Evolutionary conservation across 202 grass and related monocot species (phyloP).

Genomic region (Eragrostis tef): DNA sequence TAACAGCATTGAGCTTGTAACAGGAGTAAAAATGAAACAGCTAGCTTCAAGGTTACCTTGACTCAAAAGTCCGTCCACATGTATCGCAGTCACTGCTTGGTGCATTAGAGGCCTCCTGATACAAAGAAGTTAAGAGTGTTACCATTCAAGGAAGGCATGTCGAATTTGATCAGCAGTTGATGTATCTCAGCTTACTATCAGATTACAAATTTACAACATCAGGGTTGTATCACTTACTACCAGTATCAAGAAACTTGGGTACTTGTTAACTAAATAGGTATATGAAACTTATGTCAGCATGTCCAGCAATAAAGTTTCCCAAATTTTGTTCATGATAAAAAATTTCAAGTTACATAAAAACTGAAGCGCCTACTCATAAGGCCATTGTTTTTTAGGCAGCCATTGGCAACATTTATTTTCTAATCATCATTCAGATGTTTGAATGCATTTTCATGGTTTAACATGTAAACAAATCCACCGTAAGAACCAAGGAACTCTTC

Average conservation of each 20-base stretch:
- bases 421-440: too few relatives aligned
- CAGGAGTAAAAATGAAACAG: not conserved
- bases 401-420: not conserved
- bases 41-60: conserved; percentile 60
- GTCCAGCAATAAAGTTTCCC: too few relatives aligned
- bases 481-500: not conserved
- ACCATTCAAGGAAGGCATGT: not conserved
- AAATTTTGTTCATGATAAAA: too few relatives aligned
- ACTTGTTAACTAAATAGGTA: too few relatives aligned
- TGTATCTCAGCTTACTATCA: not conserved
- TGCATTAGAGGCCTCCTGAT: conserved; percentile 64
- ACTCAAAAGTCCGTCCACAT: conserved; percentile 77
- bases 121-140: not conserved
- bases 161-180: not conserved
- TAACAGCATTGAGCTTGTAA: not conserved
- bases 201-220: not conserved
- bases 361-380: too few relatives aligned
- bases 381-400: not conserved
- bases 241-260: too few relatives aligned
- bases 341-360: too few relatives aligned
- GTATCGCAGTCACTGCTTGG: conserved; percentile 70
- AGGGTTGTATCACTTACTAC: not conserved
- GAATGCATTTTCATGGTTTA: too few relatives aligned
- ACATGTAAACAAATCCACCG: too few relatives aligned
- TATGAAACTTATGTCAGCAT: too few relatives aligned